A percentile compares a stretch with the other conserved stretches of the same genome.
phyloP scores from a whole-genome alignment of 2,329 filamentous ascomycete genomes.

The Trichoderma hamatum region DNA sequence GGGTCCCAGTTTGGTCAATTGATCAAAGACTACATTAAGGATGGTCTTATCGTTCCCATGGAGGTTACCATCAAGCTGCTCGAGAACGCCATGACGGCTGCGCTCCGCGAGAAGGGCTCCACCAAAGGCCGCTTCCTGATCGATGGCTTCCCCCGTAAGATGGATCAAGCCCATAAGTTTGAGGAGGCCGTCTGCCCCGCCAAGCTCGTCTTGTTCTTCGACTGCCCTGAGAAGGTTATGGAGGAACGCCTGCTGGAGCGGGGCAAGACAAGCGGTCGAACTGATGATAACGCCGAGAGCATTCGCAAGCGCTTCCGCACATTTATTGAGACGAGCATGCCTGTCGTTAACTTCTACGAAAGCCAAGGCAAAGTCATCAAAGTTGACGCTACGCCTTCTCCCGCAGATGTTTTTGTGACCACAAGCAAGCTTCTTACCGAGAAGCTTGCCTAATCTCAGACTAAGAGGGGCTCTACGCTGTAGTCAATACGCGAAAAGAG shows the following conservation, averaged over 20 bases:
- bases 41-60: constrained; percentile 97
- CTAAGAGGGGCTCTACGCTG: not conserved
- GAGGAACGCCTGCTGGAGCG: constrained; percentile 79
- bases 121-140: constrained; percentile 73
- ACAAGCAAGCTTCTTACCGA: constrained; percentile 55
- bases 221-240: constrained; percentile 90
- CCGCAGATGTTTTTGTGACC: constrained; percentile 62
- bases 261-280: constrained; percentile 87
- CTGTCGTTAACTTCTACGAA: constrained; percentile 85
- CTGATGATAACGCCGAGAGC: constrained; percentile 92
- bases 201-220: constrained; percentile 87
- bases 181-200: constrained; percentile 85
- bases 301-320: constrained; percentile 96
- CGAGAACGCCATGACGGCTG: constrained; percentile 85
- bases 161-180: constrained; percentile 95
- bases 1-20: constrained; percentile 89
- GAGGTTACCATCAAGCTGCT: constrained; percentile 93
- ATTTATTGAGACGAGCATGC: constrained; percentile 96
- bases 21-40: constrained; percentile 90
- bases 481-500: not conserved
- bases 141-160: constrained; percentile 89
- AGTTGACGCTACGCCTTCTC: constrained; percentile 70
- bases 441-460: constrained; percentile 44
- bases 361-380: constrained; percentile 77
- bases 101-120: constrained; percentile 55